Evolutionary conservation across 441 rosid species (phyloP).

Genomic region (Croton setiger): DNA sequence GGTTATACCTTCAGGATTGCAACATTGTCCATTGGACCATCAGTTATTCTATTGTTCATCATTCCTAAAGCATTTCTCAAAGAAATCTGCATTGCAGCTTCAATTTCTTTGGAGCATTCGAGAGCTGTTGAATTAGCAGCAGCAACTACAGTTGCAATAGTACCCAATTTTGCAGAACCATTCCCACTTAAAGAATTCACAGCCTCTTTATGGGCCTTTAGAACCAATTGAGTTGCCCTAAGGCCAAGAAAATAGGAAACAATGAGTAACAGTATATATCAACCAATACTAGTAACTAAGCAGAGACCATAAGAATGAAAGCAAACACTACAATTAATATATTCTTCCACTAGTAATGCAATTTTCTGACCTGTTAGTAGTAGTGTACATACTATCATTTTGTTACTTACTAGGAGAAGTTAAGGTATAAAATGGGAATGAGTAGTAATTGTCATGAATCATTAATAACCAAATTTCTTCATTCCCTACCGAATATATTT

Average conservation of each 20-base stretch:
- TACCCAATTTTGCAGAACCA: constrained; percentile 86
- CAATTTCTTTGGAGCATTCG: constrained; percentile 92
- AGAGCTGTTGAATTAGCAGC: constrained; percentile 95
- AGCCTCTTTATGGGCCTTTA: constrained; percentile 96
- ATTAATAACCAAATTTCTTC: too few relatives aligned
- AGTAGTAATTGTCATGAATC: too few relatives aligned
- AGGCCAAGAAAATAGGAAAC: constrained; percentile 11
- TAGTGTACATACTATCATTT: too few relatives aligned
- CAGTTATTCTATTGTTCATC: constrained; percentile 48
- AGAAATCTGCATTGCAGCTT: constrained; percentile 94
- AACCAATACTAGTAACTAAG: not conserved
- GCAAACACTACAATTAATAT: not conserved
- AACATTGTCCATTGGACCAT: constrained; percentile 92
- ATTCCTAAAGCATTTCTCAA: constrained; percentile 84
- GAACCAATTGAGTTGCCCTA: constrained; percentile 90
- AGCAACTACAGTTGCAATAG: constrained; percentile 91
- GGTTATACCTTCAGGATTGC: constrained; percentile 78
- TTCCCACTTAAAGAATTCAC: constrained; percentile 89
- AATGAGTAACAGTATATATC: not conserved
- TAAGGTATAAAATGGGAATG: too few relatives aligned
- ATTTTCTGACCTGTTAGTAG: too few relatives aligned
- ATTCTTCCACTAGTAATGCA: not conserved
- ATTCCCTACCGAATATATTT: too few relatives aligned
- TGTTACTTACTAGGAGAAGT: too few relatives aligned
- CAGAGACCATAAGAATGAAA: not conserved